Percentiles rank a stretch among this genome's conserved stretches.
Evolutionary conservation across 2,329 filamentous ascomycete genomes (phyloP).

Genomic region (Sporothrix inflata): DNA sequence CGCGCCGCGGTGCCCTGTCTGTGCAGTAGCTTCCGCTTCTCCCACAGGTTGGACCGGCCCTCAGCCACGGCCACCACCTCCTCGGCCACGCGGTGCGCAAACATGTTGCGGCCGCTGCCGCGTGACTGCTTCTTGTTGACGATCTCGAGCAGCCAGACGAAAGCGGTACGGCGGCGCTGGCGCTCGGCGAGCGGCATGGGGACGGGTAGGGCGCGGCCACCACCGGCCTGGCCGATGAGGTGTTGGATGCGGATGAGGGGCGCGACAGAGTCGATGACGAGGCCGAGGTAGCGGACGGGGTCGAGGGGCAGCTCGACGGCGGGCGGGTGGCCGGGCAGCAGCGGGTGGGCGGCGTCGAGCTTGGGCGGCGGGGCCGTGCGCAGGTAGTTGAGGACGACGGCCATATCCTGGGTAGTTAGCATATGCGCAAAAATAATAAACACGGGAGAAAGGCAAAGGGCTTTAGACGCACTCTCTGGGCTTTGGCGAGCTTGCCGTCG

Average conservation of each 20-base stretch:
- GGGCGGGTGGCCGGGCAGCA: conserved; percentile 77
- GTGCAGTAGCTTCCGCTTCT: conserved; percentile 75
- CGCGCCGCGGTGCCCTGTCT: conserved; percentile 78
- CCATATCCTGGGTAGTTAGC: conserved; percentile 70
- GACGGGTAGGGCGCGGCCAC: conserved; percentile 80
- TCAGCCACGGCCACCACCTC: conserved; percentile 88
- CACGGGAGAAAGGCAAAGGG: conserved; percentile 28
- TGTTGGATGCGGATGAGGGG: conserved; percentile 80
- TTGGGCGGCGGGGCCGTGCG: conserved; percentile 82
- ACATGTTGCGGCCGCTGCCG: conserved; percentile 71
- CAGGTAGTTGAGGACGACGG: conserved; percentile 78
- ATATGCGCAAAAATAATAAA: background rate
- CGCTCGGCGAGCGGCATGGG: conserved; percentile 75
- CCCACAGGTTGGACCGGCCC: conserved; percentile 83
- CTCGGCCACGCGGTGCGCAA: conserved; percentile 78
- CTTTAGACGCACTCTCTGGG: conserved; percentile 72
- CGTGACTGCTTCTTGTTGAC: conserved; percentile 75
- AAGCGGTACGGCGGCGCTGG: conserved; percentile 76
- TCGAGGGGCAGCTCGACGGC: conserved; percentile 81
- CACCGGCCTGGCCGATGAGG: conserved; percentile 78
- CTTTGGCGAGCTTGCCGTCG: conserved; percentile 85
- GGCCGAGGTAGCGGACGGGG: conserved; percentile 83
- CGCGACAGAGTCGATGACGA: conserved; percentile 90
- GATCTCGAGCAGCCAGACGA: conserved; percentile 87
- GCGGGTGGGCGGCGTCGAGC: conserved; percentile 69